A percentile compares a stretch with the other conserved stretches of the same genome.
These are phyloP conservation scores for Tuber magnatum DNA, from an alignment of 495 filamentous ascomycete genomes.

Conservation along the genomic window DNA sequence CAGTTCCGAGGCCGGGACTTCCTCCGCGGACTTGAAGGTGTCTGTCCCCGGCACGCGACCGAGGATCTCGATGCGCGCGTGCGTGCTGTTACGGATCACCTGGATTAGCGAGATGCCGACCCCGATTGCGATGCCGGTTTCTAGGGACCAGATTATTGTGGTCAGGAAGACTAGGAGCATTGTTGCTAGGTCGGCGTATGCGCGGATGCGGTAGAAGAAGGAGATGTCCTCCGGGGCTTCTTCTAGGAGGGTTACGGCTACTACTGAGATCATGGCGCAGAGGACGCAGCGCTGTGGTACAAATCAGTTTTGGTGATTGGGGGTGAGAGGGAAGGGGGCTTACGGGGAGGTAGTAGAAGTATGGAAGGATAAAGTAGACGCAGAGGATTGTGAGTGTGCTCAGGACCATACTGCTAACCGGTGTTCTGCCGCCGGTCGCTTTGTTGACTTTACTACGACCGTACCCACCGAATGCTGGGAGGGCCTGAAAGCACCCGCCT, in stretches of 20 bases:
- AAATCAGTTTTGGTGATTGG: background rate
- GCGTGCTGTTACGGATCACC: constrained; percentile 80
- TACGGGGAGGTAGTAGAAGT: constrained; percentile 85
- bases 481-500: constrained; percentile 80
- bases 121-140: constrained; percentile 79
- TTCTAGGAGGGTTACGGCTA: constrained; percentile 89
- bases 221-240: constrained; percentile 83
- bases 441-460: constrained; percentile 92
- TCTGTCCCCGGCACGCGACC: constrained; percentile 77
- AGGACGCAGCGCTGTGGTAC: constrained; percentile 50
- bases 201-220: constrained; percentile 82
- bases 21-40: constrained; percentile 82
- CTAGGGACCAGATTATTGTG: constrained; percentile 87
- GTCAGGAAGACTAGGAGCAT: constrained; percentile 84
- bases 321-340: constrained; percentile 44
- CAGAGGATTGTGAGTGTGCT: constrained; percentile 72
- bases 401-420: constrained; percentile 81
- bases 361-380: constrained; percentile 74
- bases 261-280: constrained; percentile 88
- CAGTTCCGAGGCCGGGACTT: constrained; percentile 57
- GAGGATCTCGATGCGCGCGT: constrained; percentile 92
- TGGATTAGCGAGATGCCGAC: constrained; percentile 81
- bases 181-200: constrained; percentile 72
- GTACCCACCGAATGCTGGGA: constrained; percentile 95
- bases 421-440: constrained; percentile 82